These are phyloP conservation scores for Litchi chinensis DNA, from an alignment of 345 rosid species.

Conservation along the genomic window DNA sequence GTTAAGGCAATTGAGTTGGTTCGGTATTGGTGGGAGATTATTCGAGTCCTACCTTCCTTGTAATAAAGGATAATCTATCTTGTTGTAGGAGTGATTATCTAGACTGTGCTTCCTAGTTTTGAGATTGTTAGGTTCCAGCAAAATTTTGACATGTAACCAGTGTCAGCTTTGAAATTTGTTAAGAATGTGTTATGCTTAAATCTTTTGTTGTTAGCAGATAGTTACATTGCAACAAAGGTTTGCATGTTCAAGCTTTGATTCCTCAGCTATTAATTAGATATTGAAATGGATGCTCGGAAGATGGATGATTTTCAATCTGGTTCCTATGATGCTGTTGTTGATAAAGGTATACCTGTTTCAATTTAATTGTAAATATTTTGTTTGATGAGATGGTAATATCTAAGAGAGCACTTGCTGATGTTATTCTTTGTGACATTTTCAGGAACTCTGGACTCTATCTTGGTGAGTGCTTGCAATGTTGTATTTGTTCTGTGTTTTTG, in stretches of 20 bases:
- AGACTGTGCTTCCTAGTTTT: not conserved
- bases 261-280: constrained; percentile 43
- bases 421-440: constrained; percentile 27
- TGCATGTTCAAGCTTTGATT: constrained; percentile 7
- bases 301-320: constrained; percentile 61
- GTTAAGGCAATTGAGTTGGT: not conserved
- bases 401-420: constrained; percentile 5
- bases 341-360: constrained; percentile 59
- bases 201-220: not conserved
- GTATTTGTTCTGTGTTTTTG: not conserved
- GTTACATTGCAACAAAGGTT: not conserved
- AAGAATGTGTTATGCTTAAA: not conserved
- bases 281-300: constrained; percentile 78
- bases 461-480: constrained; percentile 54
- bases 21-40: not conserved
- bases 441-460: constrained; percentile 91
- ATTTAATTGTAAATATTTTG: not conserved
- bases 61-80: too few relatives aligned
- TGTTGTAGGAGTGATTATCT: not conserved
- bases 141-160: not conserved
- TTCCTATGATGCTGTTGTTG: constrained; percentile 78
- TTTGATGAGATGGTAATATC: not conserved
- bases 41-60: too few relatives aligned
- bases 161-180: not conserved
- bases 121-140: not conserved